A percentile compares a stretch with the other conserved stretches of the same genome.
Evolutionary conservation across 306 rosid species (phyloP).

Genomic region (Fagus sylvatica): DNA sequence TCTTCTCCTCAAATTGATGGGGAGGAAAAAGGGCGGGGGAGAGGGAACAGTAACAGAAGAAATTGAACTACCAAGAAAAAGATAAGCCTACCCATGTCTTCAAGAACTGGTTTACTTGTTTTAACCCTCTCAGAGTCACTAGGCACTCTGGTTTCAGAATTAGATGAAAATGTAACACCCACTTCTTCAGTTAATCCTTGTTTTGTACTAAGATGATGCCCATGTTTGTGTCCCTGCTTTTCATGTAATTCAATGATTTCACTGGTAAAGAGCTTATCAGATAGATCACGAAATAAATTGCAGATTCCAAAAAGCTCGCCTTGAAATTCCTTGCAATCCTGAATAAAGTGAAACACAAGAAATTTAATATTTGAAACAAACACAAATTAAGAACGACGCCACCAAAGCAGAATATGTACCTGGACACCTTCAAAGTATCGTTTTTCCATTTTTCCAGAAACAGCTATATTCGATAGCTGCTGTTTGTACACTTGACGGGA

Average conservation of each 20-base stretch:
- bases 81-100: conserved; percentile 64
- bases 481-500: conserved; percentile 96
- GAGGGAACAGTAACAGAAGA: neutral
- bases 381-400: neutral
- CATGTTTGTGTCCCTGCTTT: conserved; percentile 30
- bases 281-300: conserved; percentile 87
- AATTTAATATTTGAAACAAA: conserved; percentile 8
- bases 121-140: conserved; percentile 29
- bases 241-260: conserved; percentile 70
- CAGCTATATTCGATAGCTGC: conserved; percentile 89
- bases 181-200: conserved; percentile 36
- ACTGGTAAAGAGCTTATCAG: conserved; percentile 82
- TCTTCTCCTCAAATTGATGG: neutral
- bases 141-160: conserved; percentile 38
- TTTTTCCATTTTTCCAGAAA: conserved; percentile 92
- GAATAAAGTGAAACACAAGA: conserved; percentile 12
- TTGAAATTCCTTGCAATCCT: conserved; percentile 91
- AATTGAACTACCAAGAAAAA: conserved; percentile 8
- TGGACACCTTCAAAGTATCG: conserved; percentile 98
- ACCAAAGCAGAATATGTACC: conserved; percentile 42
- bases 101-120: conserved; percentile 49
- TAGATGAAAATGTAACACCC: conserved; percentile 18
- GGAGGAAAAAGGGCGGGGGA: neutral
- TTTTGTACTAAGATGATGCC: conserved; percentile 10
- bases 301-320: conserved; percentile 95